Evolutionary conservation across 371 early-diverging fungal species (phyloP).

Genomic region (Rhizomucor miehei): DNA sequence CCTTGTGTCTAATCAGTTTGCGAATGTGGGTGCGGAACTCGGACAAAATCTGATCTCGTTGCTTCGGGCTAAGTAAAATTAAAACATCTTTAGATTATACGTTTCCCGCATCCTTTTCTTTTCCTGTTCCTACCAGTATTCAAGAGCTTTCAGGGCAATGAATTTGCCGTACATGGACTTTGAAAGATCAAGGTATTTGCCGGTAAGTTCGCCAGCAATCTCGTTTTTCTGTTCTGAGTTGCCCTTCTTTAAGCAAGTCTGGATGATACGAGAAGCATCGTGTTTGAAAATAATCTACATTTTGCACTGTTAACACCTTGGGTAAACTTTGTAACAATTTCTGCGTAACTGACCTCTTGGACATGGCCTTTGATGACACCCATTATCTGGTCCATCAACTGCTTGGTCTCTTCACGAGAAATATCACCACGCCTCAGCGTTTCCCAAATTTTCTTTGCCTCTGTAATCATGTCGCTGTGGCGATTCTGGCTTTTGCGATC

Average conservation of each 20-base stretch:
- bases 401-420: constrained; percentile 57
- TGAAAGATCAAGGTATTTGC: constrained; percentile 70
- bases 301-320: constrained; percentile 3
- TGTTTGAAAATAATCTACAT: constrained; percentile 86
- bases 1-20: constrained; percentile 78
- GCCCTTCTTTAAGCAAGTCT: constrained; percentile 90
- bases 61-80: constrained; percentile 51
- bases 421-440: constrained; percentile 74
- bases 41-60: constrained; percentile 69
- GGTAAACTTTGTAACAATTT: too few species aligned
- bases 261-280: constrained; percentile 93
- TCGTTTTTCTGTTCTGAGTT: constrained; percentile 70
- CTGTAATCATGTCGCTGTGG: constrained; percentile 64
- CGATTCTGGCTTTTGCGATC: constrained; percentile 77
- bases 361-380: constrained; percentile 76
- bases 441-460: constrained; percentile 89
- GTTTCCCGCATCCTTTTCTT: too few species aligned
- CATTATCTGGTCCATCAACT: constrained; percentile 80
- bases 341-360: constrained; percentile 65
- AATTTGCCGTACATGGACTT: constrained; percentile 88
- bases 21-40: constrained; percentile 83
- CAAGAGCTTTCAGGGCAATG: constrained; percentile 82
- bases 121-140: constrained; percentile 61
- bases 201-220: constrained; percentile 82
- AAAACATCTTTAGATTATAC: too few species aligned